phyloP scores from a whole-genome alignment of 2,329 filamentous ascomycete species.

The Colletotrichum gloeosporioides region DNA sequence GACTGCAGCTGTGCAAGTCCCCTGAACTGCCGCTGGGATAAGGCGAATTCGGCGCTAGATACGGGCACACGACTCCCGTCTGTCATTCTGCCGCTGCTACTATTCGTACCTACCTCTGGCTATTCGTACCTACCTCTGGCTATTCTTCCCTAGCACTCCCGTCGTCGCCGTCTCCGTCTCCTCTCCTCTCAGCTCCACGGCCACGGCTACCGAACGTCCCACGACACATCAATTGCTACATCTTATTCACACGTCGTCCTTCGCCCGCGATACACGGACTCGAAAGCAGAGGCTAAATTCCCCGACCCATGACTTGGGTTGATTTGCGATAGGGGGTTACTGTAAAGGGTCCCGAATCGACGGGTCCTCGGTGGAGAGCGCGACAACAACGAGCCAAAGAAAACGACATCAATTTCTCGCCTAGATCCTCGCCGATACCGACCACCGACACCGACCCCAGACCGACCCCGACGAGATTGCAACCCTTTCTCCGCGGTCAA shows the following conservation, averaged over 20 bases:
- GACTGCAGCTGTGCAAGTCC: background rate
- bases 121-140: background rate
- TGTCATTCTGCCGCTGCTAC: background rate
- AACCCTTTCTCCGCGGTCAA: background rate
- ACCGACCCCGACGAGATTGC: background rate
- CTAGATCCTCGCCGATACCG: slow-evolving; percentile 4
- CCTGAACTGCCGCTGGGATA: slow-evolving; percentile 1
- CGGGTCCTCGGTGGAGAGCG: slow-evolving; percentile 16
- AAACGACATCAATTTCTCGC: slow-evolving; percentile 3
- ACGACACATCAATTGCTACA: slow-evolving; percentile 6
- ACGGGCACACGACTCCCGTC: background rate
- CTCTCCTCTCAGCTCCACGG: background rate
- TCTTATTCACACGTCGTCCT: background rate
- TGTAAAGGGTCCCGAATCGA: background rate
- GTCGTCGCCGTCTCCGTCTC: background rate
- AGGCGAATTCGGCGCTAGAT: background rate
- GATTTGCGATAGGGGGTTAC: background rate
- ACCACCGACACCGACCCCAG: slow-evolving; percentile 8
- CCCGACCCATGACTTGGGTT: slow-evolving; percentile 2
- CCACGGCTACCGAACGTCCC: background rate
- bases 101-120: background rate
- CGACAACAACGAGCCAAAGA: slow-evolving; percentile 7
- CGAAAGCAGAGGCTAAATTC: background rate
- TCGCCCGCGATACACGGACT: background rate
- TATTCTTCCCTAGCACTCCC: background rate